Base-by-base conservation (phyloP, 169 alveolate genomes). In the Plasmodium gonderi region DNA sequence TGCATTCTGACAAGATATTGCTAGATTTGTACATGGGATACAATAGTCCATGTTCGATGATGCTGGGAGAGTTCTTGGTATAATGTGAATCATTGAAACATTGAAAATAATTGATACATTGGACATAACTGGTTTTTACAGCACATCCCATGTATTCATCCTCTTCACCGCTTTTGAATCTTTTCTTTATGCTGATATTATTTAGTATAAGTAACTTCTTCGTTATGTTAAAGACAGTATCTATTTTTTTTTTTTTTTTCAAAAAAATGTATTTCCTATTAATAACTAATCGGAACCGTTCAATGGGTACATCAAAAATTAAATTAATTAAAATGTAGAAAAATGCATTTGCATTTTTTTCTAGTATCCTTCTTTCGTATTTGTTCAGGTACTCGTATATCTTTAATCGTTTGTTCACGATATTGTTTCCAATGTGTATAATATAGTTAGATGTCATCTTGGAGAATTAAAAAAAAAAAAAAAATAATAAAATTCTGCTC, bases 391-490 rank as follows among this genome's bases (percentile, higher is more conserved):
- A 31, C 67, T 75, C 92, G 12, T 65, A 67, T 44, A 85, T 75
- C n/a, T 54, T 85, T 31, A 85, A 26, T 64, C 92, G 11, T 45
- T 85, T 85, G 31, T 85, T 85, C 47, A 75, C 68, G 6, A 76
- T 54, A 11, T 75, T 23, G 47, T 54, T 85, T 7, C 92, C 92
- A 17, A 85, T 85, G 78, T 75, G 92, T 11, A 85, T 85, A 23
- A 85, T 85, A 64, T 85, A 85, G 67, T 85, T 85, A 20, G 92
- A 85, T 20, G 87, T 85, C 92, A 85, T 85, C 29, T 23, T 80
- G 11, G 36, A 3, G 31, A 65, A 29, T 42, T 33, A 2, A 6
- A 60, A 20, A 23, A 36, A n/a, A 36, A 60, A 23, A 36, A n/a
- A 5, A 36, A 2, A 14, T 20, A 20, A n/a, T 20, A 14, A 12